These are phyloP conservation scores for Oryza meridionalis DNA, from an alignment of 176 grass and related monocot genomes.

Conservation along the genomic window DNA sequence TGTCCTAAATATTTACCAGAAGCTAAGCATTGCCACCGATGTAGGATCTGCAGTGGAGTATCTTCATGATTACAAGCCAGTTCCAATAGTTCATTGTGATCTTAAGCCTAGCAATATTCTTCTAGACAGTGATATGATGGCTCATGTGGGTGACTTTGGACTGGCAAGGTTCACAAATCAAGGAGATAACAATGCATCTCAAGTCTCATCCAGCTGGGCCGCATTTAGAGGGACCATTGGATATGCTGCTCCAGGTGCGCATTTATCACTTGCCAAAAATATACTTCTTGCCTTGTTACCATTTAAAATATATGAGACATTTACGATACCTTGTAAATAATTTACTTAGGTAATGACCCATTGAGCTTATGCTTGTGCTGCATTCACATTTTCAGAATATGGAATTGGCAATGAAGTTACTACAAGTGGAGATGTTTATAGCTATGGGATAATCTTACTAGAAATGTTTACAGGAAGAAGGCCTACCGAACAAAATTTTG, in stretches of 20 bases:
- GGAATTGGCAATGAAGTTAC: conserved; percentile 40
- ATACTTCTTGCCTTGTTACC: not conserved
- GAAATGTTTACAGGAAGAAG: conserved; percentile 36
- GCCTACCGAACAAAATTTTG: conserved; percentile 12
- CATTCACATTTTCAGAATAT: conserved; percentile 32
- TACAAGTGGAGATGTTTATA: conserved; percentile 29
- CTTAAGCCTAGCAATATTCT: conserved; percentile 33
- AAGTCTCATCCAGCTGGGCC: not conserved
- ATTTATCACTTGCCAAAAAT: conserved; percentile 11
- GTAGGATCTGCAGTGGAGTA: conserved; percentile 23
- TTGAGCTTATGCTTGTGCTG: not conserved
- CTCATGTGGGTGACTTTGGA: conserved; percentile 28
- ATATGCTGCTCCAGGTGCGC: conserved; percentile 21
- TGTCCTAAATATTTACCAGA: not conserved
- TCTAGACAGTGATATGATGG: conserved; percentile 20
- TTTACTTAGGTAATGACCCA: not conserved
- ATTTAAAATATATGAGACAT: not conserved
- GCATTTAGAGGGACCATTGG: conserved; percentile 17
- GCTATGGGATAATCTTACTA: conserved; percentile 37
- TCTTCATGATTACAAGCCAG: conserved; percentile 7
- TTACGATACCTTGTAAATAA: not conserved
- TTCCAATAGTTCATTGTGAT: conserved; percentile 16
- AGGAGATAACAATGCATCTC: not conserved
- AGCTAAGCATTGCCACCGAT: conserved; percentile 18
- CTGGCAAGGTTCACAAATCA: conserved; percentile 15